phyloP scores from a whole-genome alignment of 495 filamentous ascomycete species.

The Hypoxylon crocopeplum region DNA sequence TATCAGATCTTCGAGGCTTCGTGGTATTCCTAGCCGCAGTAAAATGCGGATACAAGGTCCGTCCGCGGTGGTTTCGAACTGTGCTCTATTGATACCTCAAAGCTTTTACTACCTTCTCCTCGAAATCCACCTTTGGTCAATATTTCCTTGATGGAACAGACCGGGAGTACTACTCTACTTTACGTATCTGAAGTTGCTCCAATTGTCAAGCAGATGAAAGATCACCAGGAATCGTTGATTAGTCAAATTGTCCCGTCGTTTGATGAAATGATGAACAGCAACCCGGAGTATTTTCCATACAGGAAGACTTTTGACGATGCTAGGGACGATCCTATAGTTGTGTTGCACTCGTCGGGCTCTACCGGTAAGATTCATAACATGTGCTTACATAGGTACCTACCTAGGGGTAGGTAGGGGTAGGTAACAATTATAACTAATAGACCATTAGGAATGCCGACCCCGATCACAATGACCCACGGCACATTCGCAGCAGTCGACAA shows the following conservation, averaged over 20 bases:
- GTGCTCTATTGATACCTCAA: not conserved
- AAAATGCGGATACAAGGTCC: slow-evolving; percentile 58
- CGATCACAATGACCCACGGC: slow-evolving; percentile 46
- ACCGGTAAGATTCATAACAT: slow-evolving; percentile 15
- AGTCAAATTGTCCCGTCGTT: slow-evolving; percentile 21
- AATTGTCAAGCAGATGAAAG: not conserved
- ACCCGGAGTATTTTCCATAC: slow-evolving; percentile 17
- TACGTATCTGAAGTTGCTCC: slow-evolving; percentile 1
- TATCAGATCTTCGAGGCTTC: slow-evolving; percentile 51
- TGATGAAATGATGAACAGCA: slow-evolving; percentile 21
- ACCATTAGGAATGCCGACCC: slow-evolving; percentile 37
- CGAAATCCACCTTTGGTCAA: slow-evolving; percentile 37
- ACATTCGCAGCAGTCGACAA: slow-evolving; percentile 43
- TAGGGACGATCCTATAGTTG: slow-evolving; percentile 41
- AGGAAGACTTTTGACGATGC: slow-evolving; percentile 14
- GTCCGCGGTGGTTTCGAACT: not conserved
- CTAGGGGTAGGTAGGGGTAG: too few relatives aligned
- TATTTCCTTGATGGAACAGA: slow-evolving; percentile 32
- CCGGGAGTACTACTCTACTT: slow-evolving; percentile 31
- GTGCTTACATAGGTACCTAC: too few relatives aligned
- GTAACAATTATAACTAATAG: not conserved
- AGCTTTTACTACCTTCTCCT: slow-evolving; percentile 40
- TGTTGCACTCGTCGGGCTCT: slow-evolving; percentile 61
- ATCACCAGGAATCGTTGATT: slow-evolving; percentile 27
- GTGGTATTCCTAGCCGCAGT: slow-evolving; percentile 50